Conservation (phyloP, 306 rosid species). For the Erythrophleum fordii region DNA sequence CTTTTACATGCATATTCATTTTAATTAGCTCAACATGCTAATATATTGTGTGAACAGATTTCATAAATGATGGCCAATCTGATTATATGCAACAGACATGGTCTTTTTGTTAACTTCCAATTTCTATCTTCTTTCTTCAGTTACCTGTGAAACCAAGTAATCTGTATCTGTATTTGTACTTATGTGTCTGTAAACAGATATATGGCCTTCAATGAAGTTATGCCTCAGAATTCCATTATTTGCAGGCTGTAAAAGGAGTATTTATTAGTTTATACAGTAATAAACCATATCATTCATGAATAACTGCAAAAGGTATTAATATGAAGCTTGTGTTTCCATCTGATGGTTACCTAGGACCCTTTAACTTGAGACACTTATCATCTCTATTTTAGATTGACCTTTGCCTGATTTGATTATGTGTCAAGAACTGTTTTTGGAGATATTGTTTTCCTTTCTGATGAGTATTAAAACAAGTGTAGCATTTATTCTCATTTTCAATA, state of each 20-base stretch:
- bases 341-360: not conserved
- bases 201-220: not conserved
- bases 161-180: not conserved
- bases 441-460: not conserved
- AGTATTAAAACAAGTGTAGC: not conserved
- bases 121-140: not conserved
- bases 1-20: not conserved
- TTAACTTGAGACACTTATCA: not conserved
- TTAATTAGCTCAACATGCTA: not conserved
- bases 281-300: not conserved
- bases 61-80: conserved; percentile 20
- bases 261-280: not conserved
- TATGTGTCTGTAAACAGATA: not conserved
- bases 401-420: not conserved
- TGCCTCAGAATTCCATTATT: not conserved
- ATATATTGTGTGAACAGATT: conserved; percentile 7
- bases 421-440: not conserved
- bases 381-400: not conserved
- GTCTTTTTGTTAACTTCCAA: not conserved
- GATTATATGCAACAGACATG: not conserved
- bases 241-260: not conserved
- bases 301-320: not conserved
- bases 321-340: not conserved
- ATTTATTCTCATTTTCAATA: not conserved
- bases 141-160: not conserved